Percentiles rank a stretch among this genome's conserved stretches.
Evolutionary conservation across 352 stramenopile genomes (phyloP).

Genomic region (Pythium pyrilobum): DNA sequence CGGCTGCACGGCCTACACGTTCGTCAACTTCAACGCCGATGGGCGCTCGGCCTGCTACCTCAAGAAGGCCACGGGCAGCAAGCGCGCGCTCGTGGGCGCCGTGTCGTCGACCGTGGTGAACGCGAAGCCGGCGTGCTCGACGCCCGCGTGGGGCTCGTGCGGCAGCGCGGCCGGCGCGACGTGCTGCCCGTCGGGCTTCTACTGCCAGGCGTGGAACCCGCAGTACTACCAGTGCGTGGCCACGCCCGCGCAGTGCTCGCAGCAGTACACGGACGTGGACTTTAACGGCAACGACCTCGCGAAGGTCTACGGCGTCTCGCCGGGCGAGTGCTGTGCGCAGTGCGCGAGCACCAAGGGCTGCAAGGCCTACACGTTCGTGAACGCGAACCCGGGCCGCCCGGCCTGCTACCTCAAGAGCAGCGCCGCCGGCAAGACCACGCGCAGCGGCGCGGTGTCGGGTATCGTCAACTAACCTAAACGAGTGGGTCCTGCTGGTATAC

Average conservation of each 20-base stretch:
- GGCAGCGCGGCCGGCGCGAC: background rate
- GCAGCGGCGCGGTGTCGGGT: too few relatives aligned
- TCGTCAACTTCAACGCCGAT: background rate
- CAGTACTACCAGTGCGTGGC: conserved; percentile 20
- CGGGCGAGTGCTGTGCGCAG: conserved; percentile 20
- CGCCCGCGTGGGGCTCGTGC: conserved; percentile 2
- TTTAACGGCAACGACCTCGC: conserved; percentile 18
- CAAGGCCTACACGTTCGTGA: conserved; percentile 30
- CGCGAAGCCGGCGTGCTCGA: background rate
- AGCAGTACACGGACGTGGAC: conserved; percentile 20
- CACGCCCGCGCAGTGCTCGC: conserved; percentile 18
- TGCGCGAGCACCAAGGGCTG: conserved; percentile 20
- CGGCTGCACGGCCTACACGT: background rate
- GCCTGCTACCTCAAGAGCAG: conserved; percentile 27
- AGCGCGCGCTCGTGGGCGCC: conserved; percentile 2
- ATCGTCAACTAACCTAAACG: too few relatives aligned
- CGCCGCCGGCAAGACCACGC: background rate
- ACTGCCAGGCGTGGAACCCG: conserved; percentile 25
- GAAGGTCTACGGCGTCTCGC: conserved; percentile 7
- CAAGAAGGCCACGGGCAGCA: conserved; percentile 5
- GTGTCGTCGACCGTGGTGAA: conserved; percentile 18
- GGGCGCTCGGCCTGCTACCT: background rate
- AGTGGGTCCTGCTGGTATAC: too few relatives aligned
- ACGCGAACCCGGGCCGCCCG: conserved; percentile 13
- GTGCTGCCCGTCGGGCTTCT: conserved; percentile 19